These are phyloP conservation scores for Inga oerstediana DNA, from an alignment of 306 rosid genomes.

Conservation along the genomic window DNA sequence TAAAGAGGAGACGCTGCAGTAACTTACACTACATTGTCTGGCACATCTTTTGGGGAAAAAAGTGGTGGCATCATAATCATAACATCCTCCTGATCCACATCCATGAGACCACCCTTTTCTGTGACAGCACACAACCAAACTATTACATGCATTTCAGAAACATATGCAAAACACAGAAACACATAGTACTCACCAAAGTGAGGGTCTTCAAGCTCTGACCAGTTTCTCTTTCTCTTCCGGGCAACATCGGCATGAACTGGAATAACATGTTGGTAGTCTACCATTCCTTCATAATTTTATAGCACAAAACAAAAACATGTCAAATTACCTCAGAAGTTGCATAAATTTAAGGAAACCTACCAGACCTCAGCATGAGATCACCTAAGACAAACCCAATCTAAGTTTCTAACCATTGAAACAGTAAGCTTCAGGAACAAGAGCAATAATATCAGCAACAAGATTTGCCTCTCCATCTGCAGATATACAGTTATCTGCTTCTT, in stretches of 20 bases:
- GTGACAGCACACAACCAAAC: conserved; percentile 21
- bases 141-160: conserved; percentile 14
- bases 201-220: conserved; percentile 64
- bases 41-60: conserved; percentile 78
- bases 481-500: conserved; percentile 33
- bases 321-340: neutral
- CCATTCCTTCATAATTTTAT: conserved; percentile 69
- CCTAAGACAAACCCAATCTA: conserved; percentile 22
- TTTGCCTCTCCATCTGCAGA: conserved; percentile 35
- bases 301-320: conserved; percentile 26
- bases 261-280: conserved; percentile 89
- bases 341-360: conserved; percentile 16
- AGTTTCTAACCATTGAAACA: conserved; percentile 66
- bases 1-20: conserved; percentile 26
- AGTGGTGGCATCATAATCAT: conserved; percentile 82
- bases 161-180: conserved; percentile 28
- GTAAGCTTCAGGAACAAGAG: conserved; percentile 68
- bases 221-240: conserved; percentile 59
- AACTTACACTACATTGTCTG: conserved; percentile 82
- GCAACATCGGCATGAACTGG: conserved; percentile 82
- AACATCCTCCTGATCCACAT: conserved; percentile 70
- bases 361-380: conserved; percentile 1
- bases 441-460: conserved; percentile 64
- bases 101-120: conserved; percentile 66
- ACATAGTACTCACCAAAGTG: conserved; percentile 54